Base-by-base conservation (phyloP, 495 filamentous ascomycete species). In the Penicillium pancosmium region DNA sequence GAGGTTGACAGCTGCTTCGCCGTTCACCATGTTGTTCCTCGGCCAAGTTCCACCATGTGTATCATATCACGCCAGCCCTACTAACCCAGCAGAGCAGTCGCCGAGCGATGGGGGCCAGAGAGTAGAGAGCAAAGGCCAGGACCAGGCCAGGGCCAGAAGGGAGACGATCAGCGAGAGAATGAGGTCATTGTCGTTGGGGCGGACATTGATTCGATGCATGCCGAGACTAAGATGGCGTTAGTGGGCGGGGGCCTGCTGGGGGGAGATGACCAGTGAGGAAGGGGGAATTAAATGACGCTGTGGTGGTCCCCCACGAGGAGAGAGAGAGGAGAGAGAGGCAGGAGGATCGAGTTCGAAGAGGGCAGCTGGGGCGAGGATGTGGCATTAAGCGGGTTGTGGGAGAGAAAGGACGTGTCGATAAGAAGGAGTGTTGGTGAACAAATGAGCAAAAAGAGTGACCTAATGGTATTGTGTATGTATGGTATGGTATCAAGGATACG, bases 241-340 rank as follows among this genome's bases (percentile, higher is more conserved):
- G 59, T 38, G 41, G 27, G 56, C 48, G 66, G 65, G 46, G 54
- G 50, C 55, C 40, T 52, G 27, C 38, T 16, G 55, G 62, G 52
- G 34, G n/a, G 6, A 23, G 10, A 18, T 6, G 38, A 52, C 68
- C 62, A 70, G 43, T 70, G 10, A 62, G 33, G 21, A 13, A 33
- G 36, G 35, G 51, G 43, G 44, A 70, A 65, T 68, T 66, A 68
- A 70, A 70, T 70, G 66, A 55, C 68, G 67, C 67, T 67, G 51
- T 18, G 9, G 40, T 15, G 43, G 21, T 66, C 61, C 60, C 41
- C 63, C 66, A 68, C 63, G 66, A 66, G 66, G 56, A 48, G 18
- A 64, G 62, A 67, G 61, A 54, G 56, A 60, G 19, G 19, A 21
- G 19, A 1, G 19, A 1, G 19, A 21, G 19, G 19, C 19, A 21